Conservation (phyloP, 176 grass and related monocot species). For the Cymbopogon citratus region DNA sequence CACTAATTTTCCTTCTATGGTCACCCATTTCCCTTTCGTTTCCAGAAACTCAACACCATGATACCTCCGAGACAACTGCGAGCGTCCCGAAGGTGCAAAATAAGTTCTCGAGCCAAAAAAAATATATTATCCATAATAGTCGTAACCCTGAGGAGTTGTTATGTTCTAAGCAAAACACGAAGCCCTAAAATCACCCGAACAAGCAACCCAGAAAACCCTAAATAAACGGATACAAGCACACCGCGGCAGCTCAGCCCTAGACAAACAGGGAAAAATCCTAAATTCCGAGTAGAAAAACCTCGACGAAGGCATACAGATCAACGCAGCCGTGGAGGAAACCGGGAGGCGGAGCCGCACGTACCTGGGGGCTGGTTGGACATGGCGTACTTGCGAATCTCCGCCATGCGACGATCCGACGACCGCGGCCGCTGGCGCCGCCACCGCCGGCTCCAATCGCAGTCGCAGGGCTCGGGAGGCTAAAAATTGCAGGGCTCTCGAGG, state of each 20-base stretch:
- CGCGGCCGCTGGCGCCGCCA: neutral
- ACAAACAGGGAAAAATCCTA: neutral
- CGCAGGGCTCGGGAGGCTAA: neutral
- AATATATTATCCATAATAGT: neutral
- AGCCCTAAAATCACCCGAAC: conserved; percentile 6
- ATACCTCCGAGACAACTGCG: neutral
- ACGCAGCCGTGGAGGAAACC: neutral
- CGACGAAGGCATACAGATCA: conserved; percentile 1
- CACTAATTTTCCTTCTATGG: neutral
- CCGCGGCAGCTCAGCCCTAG: neutral
- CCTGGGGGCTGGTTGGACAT: conserved; percentile 45
- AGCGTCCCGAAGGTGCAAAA: neutral
- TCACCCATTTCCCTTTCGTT: neutral
- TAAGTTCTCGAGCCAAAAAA: neutral
- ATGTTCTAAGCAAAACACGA: neutral
- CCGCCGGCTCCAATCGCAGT: neutral
- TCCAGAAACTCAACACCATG: neutral
- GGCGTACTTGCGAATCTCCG: conserved; percentile 40
- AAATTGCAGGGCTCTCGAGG: neutral
- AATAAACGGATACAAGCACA: neutral
- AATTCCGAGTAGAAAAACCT: neutral
- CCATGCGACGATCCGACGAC: conserved; percentile 41
- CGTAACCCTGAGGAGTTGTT: neutral
- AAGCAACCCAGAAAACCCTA: neutral
- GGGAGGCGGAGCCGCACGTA: neutral